phyloP scores from a whole-genome alignment of 257 asterid genomes.

The Schizonepeta tenuifolia region DNA sequence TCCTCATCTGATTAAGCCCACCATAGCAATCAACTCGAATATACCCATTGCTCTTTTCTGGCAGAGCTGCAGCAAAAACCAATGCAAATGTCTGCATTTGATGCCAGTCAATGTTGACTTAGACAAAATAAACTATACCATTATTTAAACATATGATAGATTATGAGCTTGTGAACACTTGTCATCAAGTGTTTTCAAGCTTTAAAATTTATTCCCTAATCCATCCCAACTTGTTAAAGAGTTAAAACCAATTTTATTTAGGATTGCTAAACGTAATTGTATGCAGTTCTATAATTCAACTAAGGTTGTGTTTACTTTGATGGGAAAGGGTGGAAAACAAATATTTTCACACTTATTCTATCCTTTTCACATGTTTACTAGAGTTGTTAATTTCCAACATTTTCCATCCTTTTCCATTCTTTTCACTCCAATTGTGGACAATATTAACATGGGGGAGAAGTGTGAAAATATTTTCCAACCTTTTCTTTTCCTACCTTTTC shows the following conservation, averaged over 20 bases:
- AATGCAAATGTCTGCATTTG: slow-evolving; percentile 91
- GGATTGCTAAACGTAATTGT: slow-evolving; percentile 2
- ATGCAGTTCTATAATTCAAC: background rate
- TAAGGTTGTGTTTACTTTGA: too few relatives aligned
- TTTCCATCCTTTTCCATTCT: too few relatives aligned
- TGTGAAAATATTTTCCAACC: too few relatives aligned
- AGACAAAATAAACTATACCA: slow-evolving; percentile 37
- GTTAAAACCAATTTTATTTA: slow-evolving; percentile 19
- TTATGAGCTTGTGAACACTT: slow-evolving; percentile 4
- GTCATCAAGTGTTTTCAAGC: background rate
- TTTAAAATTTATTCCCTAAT: background rate
- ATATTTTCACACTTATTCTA: too few relatives aligned
- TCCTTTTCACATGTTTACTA: too few relatives aligned
- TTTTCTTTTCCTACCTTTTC: too few relatives aligned
- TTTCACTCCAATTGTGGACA: too few relatives aligned
- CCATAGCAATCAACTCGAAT: slow-evolving; percentile 98
- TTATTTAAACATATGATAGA: slow-evolving; percentile 11
- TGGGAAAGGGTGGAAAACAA: too few relatives aligned
- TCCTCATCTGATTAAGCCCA: slow-evolving; percentile 99
- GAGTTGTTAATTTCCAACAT: too few relatives aligned
- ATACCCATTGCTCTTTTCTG: slow-evolving; percentile 80
- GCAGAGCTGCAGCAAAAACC: slow-evolving; percentile 98
- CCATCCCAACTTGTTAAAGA: background rate
- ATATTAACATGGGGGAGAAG: too few relatives aligned
- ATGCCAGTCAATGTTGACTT: slow-evolving; percentile 67